Conservation (phyloP, 176 grass and related monocot species). For the Musa acuminata region DNA sequence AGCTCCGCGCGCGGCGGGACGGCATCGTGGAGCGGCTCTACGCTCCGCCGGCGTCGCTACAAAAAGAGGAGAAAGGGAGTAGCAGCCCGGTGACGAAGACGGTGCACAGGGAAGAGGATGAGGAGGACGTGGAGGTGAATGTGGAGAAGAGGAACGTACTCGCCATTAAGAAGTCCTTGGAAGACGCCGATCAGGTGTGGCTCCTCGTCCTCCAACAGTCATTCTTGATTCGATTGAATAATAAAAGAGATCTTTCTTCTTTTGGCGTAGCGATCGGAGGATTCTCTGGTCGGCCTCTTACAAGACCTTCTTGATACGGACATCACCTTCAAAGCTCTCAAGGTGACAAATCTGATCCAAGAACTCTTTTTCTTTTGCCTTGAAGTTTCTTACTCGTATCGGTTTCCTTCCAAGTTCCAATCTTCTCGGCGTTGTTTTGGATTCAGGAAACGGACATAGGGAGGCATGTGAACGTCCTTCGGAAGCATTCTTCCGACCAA, state of each 20-base stretch:
- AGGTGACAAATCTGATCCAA: slow-evolving; percentile 23
- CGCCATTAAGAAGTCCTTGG: slow-evolving; percentile 56
- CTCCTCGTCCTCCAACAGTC: not conserved
- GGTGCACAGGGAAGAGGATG: slow-evolving; percentile 2
- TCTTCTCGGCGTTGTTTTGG: not conserved
- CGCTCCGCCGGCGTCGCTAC: not conserved
- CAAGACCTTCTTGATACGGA: slow-evolving; percentile 57
- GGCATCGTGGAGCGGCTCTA: slow-evolving; percentile 61
- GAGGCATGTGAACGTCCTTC: slow-evolving; percentile 48
- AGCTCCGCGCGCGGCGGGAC: slow-evolving; percentile 61
- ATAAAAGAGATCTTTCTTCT: not conserved
- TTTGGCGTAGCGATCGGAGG: slow-evolving; percentile 37
- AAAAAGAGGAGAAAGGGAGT: not conserved
- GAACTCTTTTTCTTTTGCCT: not conserved
- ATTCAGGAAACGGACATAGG: slow-evolving; percentile 63
- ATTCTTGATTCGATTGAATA: not conserved
- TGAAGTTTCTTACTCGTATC: not conserved
- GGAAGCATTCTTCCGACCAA: slow-evolving; percentile 52
- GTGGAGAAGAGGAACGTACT: slow-evolving; percentile 33
- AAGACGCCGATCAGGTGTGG: slow-evolving; percentile 48
- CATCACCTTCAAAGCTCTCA: slow-evolving; percentile 57
- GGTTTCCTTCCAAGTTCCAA: too few species aligned
- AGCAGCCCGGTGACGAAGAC: not conserved
- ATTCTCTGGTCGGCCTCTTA: slow-evolving; percentile 41
- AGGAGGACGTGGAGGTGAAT: not conserved